Evolutionary conservation across 345 rosid species (phyloP), one percentile per base, ranked within the genome.

Genomic region (Hibiscus syriacus): DNA sequence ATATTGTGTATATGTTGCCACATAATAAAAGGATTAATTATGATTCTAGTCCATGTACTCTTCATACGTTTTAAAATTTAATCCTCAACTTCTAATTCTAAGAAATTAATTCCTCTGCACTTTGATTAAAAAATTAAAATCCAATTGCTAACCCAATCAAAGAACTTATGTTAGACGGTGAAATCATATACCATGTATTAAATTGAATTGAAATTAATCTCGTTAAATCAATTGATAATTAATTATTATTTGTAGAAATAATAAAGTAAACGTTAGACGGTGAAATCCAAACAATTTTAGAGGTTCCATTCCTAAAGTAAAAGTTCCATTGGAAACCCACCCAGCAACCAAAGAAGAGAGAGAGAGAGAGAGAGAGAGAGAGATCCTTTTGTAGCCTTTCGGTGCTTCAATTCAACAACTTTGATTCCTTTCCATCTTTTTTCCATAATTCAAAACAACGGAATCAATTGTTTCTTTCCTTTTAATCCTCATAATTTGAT

Each of bases 321-420:
- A 78, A 71, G 75, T 64, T 60, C 58, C 80, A 26, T 79, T 43
- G 85, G 84, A 80, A 81, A 76, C 81, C 84, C 67, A 70, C 58
- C 74, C 54, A 69, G 59, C 54, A 19, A 49, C n/a, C n/a, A n/a
- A n/a, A n/a, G n/a, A 46, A 45, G 59, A 57, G 41, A n/a, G 65
- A 64, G 13, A 38, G 10, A 38, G 13, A 38, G n/a, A 45, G 59
- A 57, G 41, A n/a, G 65, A 64, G 13, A 38, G 10, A 38, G 13
- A 38, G 41, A 38, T 55, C 54, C 70, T 70, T 72, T 72, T 68
- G n/a, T 77, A 79, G 83, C 76, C 85, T 86, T 89, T 84, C 83
- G 87, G 86, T 87, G 88, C 88, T 81, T 74, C 76, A 73, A 73
- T 88, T 79, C 74, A 78, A 82, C 69, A 65, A 13, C 71, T 74